Base-by-base conservation (phyloP, 805 yeast genomes). In the Candida nonsorbophila region DNA sequence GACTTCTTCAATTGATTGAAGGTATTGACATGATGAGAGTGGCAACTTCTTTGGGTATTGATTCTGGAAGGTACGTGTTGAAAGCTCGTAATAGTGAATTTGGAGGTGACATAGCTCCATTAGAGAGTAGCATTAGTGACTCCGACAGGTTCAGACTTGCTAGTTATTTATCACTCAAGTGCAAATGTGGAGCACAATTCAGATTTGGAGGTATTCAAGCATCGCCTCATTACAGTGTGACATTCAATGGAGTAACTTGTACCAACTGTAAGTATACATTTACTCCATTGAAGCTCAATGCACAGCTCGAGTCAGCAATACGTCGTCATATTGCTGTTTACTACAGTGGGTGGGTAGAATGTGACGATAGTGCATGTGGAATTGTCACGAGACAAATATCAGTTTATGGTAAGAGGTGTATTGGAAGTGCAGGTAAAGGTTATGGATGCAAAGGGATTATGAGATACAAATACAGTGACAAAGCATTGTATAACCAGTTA, bases 361-460 rank as follows among this genome's bases (percentile, higher is more conserved):
- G 99, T 61, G 94, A 84, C 52, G 97, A 92, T 45, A 51, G 77
- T 5, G 72, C 92, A 1, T 90, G 97, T 59, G 84, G 83, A 2
- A 65, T 74, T 30, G 67, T 68, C 10, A 88, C 97, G 0, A 69
- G 95, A 38, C 95, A 88, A 49, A 71, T 92, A 14, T 77, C 88
- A 13, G 96, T 88, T 4, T 86, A 84, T 47, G 97, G 97, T 30
- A 76, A 79, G 42, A 71, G 90, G 41, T 87, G 97, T 53, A 67
- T 86, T 35, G 82, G 84, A 23, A 54, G 54, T 34, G 70, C 69
- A 45, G 84, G 84, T 3, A 68, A 61, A 23, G 76, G 79, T 1
- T 69, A 62, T 39, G 77, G 76, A 13, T 78, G 84, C 47, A 81
- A 84, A 45, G 97, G 97, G 21, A 74, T 81, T 7, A 81, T 87